Percentiles rank a stretch among this genome's conserved stretches.
Evolutionary conservation across 768 basidiomycete genomes (phyloP).

Genomic region (Ramaria rubella): DNA sequence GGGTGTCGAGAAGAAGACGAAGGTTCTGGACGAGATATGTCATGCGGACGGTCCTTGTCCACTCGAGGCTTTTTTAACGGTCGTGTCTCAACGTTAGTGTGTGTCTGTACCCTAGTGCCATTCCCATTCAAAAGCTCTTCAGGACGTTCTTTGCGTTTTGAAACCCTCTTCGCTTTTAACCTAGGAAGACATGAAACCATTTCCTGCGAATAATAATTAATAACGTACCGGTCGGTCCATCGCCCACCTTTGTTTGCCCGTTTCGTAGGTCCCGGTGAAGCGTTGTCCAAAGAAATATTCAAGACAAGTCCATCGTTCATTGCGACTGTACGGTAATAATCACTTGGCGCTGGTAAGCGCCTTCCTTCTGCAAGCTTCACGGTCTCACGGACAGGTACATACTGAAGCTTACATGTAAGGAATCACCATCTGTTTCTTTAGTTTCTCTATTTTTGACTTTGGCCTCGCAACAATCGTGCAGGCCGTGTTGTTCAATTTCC

Average conservation of each 20-base stretch:
- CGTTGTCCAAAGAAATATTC: slow-evolving; percentile 18
- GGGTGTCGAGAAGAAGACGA: slow-evolving; percentile 25
- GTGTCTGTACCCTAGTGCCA: not conserved
- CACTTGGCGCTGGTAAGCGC: too few species aligned
- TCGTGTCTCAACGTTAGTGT: slow-evolving; percentile 22
- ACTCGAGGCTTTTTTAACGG: slow-evolving; percentile 44
- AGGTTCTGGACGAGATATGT: slow-evolving; percentile 14
- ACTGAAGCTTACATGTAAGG: too few species aligned
- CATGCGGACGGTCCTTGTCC: slow-evolving; percentile 16
- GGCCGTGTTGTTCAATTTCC: not conserved
- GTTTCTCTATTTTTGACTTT: not conserved
- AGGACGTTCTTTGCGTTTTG: slow-evolving; percentile 49
- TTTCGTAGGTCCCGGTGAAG: slow-evolving; percentile 1
- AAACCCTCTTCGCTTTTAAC: slow-evolving; percentile 65
- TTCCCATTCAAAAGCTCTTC: slow-evolving; percentile 24
- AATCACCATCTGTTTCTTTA: too few species aligned
- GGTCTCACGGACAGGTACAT: too few species aligned
- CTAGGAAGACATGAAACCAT: slow-evolving; percentile 32
- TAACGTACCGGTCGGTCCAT: slow-evolving; percentile 49
- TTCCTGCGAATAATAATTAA: slow-evolving; percentile 10
- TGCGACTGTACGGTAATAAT: too few species aligned
- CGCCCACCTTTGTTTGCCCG: slow-evolving; percentile 28
- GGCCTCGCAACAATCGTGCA: not conserved
- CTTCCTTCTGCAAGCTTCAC: too few species aligned
- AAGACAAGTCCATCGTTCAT: slow-evolving; percentile 21